phyloP scores from a whole-genome alignment of 352 stramenopile species.

The Peronospora farinosa region DNA sequence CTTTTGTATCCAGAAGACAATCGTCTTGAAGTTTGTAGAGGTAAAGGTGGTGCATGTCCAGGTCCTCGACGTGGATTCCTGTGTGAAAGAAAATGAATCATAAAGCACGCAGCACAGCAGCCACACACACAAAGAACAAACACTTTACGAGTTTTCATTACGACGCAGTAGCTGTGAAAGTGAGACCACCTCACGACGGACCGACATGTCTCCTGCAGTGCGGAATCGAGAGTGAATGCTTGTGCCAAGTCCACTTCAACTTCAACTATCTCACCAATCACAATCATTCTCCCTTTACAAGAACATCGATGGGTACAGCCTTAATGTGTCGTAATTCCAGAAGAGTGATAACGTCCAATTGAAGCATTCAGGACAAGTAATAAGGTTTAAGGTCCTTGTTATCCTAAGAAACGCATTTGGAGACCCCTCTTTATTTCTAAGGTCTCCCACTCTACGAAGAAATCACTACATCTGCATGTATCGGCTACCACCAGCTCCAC shows the following conservation, averaged over 20 bases:
- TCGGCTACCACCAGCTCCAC: constrained; percentile 26
- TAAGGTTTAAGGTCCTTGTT: no score
- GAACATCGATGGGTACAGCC: background rate
- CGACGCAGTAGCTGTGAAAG: constrained; percentile 65
- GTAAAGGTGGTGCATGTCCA: constrained; percentile 14
- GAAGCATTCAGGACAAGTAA: no score
- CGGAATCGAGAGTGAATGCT: constrained; percentile 31
- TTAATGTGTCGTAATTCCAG: no score
- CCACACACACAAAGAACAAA: constrained; percentile 1
- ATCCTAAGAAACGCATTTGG: background rate
- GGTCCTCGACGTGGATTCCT: constrained; percentile 14
- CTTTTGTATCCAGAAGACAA: background rate
- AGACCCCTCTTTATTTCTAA: background rate
- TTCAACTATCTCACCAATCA: constrained; percentile 15
- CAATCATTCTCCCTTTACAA: background rate
- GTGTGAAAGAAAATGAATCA: background rate
- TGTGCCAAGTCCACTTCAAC: constrained; percentile 11
- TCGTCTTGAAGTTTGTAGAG: constrained; percentile 20
- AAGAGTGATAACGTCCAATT: no score
- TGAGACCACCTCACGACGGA: constrained; percentile 62
- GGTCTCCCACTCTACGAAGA: background rate
- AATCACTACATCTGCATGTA: constrained; percentile 41
- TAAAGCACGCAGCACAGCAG: background rate
- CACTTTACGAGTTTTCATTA: constrained; percentile 32
- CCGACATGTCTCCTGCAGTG: constrained; percentile 37